Evolutionary conservation across 192 early-diverging fungal species (phyloP), one percentile per base, ranked within the genome.

Genomic region (Geosiphon pyriformis): DNA sequence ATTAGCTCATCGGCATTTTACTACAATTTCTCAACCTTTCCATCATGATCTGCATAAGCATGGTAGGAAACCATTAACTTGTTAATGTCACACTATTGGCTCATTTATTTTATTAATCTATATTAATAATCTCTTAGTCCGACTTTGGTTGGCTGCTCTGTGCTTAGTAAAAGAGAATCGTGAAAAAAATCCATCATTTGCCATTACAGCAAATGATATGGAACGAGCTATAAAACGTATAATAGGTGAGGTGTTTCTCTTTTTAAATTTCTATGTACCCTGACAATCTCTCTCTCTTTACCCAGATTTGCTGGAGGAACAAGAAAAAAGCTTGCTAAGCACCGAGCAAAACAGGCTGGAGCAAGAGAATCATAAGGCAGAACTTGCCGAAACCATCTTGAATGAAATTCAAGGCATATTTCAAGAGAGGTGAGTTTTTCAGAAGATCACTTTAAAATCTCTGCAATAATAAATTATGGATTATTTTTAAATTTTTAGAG

Each of bases 391-490:
- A 32, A 25, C 15, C 50, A 32, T 50, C 4, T 29, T 31, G 30
- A 48, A 17, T 20, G 61, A 63, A 32, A 63, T 63, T 30, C 42
- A 63, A 18, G 61, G 12, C 6, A 63, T 63, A 32, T 17, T 63
- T n/a, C 47, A 31, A 31, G 61, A 63, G 33, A 31, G 49, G 61
- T 63, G 31, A 0, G 61, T 50, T 48, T n/a, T n/a, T n/a, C n/a
- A n/a, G n/a, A n/a, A n/a, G n/a, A n/a, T n/a, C n/a, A n/a, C n/a
- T n/a, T n/a, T n/a, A n/a, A n/a, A n/a, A n/a, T n/a, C n/a, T n/a
- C n/a, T n/a, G n/a, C n/a, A n/a, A n/a, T n/a, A n/a, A n/a, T n/a
- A n/a, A n/a, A n/a, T n/a, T n/a, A n/a, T n/a, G n/a, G n/a, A n/a
- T n/a, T n/a, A n/a, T n/a, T n/a, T n/a, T n/a, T n/a, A n/a, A n/a